A percentile compares a stretch with the other conserved stretches of the same genome.
Evolutionary conservation across 2,329 filamentous ascomycete genomes (phyloP).

Genomic region (Fusarium abutilonis): DNA sequence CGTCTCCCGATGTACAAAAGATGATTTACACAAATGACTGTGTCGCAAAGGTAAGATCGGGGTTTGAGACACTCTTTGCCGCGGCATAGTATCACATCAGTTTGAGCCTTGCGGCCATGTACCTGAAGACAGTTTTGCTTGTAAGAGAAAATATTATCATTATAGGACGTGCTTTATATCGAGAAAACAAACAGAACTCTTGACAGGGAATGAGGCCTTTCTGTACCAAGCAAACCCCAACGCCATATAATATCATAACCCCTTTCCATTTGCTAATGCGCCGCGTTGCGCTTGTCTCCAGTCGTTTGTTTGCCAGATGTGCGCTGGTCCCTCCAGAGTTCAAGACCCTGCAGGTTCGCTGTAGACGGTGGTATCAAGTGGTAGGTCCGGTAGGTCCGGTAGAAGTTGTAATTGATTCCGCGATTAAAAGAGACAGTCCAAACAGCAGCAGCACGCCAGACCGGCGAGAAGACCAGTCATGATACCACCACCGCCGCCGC

Average conservation of each 20-base stretch:
- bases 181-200: conserved; percentile 30
- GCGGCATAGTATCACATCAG: conserved; percentile 22
- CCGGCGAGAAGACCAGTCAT: conserved; percentile 60
- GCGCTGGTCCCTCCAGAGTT: neutral
- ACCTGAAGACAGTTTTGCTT: neutral
- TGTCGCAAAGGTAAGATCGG: conserved; percentile 54
- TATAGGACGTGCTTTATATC: conserved; percentile 34
- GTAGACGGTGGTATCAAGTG: conserved; percentile 11
- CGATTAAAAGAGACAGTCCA: conserved; percentile 65
- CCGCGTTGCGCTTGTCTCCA: conserved; percentile 20
- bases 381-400: neutral
- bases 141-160: conserved; percentile 31
- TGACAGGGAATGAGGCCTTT: conserved; percentile 20
- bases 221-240: conserved; percentile 33
- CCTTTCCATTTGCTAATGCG: conserved; percentile 24
- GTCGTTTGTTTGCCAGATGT: neutral
- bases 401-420: conserved; percentile 7
- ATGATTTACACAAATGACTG: conserved; percentile 74
- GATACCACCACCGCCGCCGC: conserved; percentile 46
- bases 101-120: conserved; percentile 3
- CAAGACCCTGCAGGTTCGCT: conserved; percentile 1
- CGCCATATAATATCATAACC: conserved; percentile 32
- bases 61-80: conserved; percentile 39
- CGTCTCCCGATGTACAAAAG: conserved; percentile 73
- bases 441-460: conserved; percentile 67